A percentile compares a stretch with the other conserved stretches of the same genome.
phyloP scores from a whole-genome alignment of 345 rosid genomes.

The Turnera subulata region DNA sequence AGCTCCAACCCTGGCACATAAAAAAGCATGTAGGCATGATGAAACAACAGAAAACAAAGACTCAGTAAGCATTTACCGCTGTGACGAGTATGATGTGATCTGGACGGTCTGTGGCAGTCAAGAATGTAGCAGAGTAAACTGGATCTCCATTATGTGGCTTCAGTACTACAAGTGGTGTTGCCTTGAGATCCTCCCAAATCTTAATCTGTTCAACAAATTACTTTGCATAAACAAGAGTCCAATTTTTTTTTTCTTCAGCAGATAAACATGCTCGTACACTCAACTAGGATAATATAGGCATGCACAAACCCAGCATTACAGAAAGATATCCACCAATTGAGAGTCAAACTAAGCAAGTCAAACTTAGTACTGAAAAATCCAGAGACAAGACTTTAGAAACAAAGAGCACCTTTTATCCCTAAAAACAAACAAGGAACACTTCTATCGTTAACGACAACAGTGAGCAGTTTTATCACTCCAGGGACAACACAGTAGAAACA shows the following conservation, averaged over 20 bases:
- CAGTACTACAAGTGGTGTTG: slow-evolving; percentile 57
- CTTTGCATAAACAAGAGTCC: background rate
- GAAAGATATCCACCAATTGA: background rate
- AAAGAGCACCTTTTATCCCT: too few relatives aligned
- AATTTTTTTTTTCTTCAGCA: too few relatives aligned
- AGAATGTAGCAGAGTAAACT: slow-evolving; percentile 64
- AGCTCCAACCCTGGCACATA: slow-evolving; percentile 3
- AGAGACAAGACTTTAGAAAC: background rate
- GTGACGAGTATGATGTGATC: slow-evolving; percentile 83
- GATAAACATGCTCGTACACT: background rate
- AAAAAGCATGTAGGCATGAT: background rate
- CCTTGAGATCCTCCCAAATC: slow-evolving; percentile 87
- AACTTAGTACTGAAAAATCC: background rate
- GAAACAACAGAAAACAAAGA: slow-evolving; percentile 1
- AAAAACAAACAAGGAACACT: too few relatives aligned
- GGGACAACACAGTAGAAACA: too few relatives aligned
- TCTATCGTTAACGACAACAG: too few relatives aligned
- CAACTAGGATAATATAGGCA: background rate
- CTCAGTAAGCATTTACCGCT: slow-evolving; percentile 44
- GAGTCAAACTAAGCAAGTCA: background rate
- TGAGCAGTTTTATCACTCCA: too few relatives aligned
- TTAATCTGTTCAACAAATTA: slow-evolving; percentile 52
- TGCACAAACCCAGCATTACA: background rate
- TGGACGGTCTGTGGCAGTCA: slow-evolving; percentile 66
- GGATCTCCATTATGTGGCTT: slow-evolving; percentile 85